A percentile compares a stretch with the other conserved stretches of the same genome.
Conservation (phyloP, 116 monocot genomes). For the Zostera marina region DNA sequence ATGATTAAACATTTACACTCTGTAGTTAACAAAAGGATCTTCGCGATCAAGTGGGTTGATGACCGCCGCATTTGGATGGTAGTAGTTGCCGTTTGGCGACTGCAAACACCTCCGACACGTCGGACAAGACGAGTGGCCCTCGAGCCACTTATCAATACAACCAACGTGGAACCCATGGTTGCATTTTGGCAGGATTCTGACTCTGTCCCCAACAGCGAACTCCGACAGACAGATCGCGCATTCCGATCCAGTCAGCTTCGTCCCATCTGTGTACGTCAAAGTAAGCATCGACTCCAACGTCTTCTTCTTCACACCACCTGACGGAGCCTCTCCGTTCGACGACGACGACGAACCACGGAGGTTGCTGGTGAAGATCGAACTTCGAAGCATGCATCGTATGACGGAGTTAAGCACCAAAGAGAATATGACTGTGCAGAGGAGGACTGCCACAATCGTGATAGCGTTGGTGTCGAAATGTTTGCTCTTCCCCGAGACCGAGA, state of each 20-base stretch:
- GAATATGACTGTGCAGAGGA: conserved; percentile 45
- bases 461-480: conserved; percentile 30
- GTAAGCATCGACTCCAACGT: conserved; percentile 22
- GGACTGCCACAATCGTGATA: conserved; percentile 53
- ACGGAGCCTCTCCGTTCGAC: conserved; percentile 6
- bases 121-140: conserved; percentile 32
- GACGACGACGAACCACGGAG: not conserved
- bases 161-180: conserved; percentile 48
- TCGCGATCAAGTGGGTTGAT: conserved; percentile 2
- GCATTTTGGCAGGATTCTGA: conserved; percentile 40
- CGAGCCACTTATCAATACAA: conserved; percentile 49
- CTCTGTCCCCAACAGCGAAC: conserved; percentile 24
- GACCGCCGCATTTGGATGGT: not conserved
- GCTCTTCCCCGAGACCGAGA: not conserved
- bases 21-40: conserved; percentile 4
- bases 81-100: not conserved
- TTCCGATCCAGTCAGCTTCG: conserved; percentile 21
- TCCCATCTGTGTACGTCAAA: conserved; percentile 15
- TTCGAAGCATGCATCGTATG: conserved; percentile 42
- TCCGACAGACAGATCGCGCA: conserved; percentile 51
- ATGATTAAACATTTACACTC: not conserved
- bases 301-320: conserved; percentile 22
- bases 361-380: conserved; percentile 6
- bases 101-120: conserved; percentile 13
- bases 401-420: conserved; percentile 41